Evolutionary conservation across 2,329 filamentous ascomycete genomes (phyloP).

Genomic region (Ceratocystis ficicola): DNA sequence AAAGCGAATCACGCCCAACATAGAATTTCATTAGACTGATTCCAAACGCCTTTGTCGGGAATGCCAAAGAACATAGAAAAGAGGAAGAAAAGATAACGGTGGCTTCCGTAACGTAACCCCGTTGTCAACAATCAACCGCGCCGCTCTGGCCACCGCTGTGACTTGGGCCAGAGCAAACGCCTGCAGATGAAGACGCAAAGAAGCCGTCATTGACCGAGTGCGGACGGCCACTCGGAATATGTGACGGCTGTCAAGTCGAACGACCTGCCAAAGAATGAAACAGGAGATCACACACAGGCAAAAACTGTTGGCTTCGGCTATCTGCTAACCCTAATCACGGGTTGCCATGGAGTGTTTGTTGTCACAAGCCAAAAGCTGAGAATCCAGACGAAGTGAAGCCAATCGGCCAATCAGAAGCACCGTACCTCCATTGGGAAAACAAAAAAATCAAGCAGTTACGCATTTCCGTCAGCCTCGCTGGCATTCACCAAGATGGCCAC

Average conservation of each 20-base stretch:
- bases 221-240: neutral
- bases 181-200: neutral
- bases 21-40: neutral
- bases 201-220: neutral
- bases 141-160: neutral
- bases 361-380: conserved; percentile 13
- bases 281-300: neutral
- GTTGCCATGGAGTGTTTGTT: neutral
- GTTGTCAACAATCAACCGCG: neutral
- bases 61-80: too few relatives aligned
- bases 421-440: neutral
- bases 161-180: neutral
- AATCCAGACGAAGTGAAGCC: neutral
- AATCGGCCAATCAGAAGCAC: conserved; percentile 11
- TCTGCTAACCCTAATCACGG: neutral
- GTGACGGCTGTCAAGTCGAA: neutral
- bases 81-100: too few relatives aligned
- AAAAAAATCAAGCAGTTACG: conserved; percentile 11
- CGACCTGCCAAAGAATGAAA: neutral
- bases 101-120: too few relatives aligned
- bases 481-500: neutral
- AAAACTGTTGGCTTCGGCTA: neutral
- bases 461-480: neutral
- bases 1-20: neutral
- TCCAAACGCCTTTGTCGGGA: neutral